Conservation (phyloP, 768 basidiomycete genomes). For the Mycena sanguinolenta region DNA sequence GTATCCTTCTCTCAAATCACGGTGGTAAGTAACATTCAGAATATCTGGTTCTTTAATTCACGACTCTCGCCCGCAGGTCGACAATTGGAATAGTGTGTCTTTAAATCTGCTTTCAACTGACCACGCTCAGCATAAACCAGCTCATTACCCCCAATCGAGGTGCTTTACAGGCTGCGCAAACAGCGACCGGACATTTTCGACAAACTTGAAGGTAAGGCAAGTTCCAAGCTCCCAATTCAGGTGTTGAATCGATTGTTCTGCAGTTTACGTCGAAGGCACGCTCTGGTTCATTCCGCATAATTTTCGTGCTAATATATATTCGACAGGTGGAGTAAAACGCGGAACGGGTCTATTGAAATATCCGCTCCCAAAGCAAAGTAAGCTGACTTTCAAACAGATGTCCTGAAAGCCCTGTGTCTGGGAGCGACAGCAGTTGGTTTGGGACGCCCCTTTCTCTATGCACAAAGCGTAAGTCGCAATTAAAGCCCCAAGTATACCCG, state of each 20-base stretch:
- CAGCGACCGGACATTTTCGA: slow-evolving; percentile 82
- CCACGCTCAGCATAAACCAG: slow-evolving; percentile 52
- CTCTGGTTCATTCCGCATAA: neutral
- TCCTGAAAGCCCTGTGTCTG: slow-evolving; percentile 90
- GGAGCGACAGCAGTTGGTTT: slow-evolving; percentile 91
- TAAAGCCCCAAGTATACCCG: neutral
- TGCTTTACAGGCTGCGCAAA: slow-evolving; percentile 79
- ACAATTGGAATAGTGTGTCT: slow-evolving; percentile 82
- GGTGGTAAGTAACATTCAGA: slow-evolving; percentile 67
- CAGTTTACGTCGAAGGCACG: slow-evolving; percentile 89
- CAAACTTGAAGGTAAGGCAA: slow-evolving; percentile 71
- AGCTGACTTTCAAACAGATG: slow-evolving; percentile 59
- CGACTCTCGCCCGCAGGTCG: slow-evolving; percentile 59
- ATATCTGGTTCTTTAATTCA: slow-evolving; percentile 1
- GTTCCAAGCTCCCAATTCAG: neutral
- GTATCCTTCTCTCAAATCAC: slow-evolving; percentile 92
- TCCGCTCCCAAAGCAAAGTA: neutral
- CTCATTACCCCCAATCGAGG: slow-evolving; percentile 82
- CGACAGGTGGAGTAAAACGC: slow-evolving; percentile 70
- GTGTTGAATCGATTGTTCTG: slow-evolving; percentile 14
- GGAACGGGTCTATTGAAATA: slow-evolving; percentile 73
- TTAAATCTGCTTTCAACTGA: slow-evolving; percentile 29
- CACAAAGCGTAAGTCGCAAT: slow-evolving; percentile 77
- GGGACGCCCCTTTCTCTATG: slow-evolving; percentile 89
- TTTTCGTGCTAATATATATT: neutral